Evolutionary conservation across 1,284 basidiomycete genomes (phyloP), one percentile per base, ranked within the genome.

Genomic region (Meripilus lineatus): DNA sequence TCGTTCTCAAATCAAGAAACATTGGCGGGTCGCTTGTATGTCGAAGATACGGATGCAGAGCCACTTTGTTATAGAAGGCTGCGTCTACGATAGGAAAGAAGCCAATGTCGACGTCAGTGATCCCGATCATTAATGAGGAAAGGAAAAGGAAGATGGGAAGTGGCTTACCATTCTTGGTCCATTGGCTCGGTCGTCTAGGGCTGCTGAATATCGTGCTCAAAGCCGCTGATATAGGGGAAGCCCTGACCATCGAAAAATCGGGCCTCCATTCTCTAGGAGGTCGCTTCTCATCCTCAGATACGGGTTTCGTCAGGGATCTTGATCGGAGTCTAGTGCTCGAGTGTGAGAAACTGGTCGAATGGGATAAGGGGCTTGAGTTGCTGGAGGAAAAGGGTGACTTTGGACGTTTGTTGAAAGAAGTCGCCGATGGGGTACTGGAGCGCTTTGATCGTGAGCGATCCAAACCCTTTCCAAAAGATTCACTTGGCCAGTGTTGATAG

Each of bases 21-120:
- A 68, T 54, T 11, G 59, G 48, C 3, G 64, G 57, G 5, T 53
- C 49, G 13, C 49, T 46, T 38, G 40, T 61, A 47, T 65, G 67
- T 3, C 57, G 59, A 1, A 74, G 56, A 17, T 70, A 63, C 0
- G 63, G 55, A 46, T 68, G 61, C 4, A 72, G 54, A 38, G 45
- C 45, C 28, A 52, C 53, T 43, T 58, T 57, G 8, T 48, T 38
- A 8, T 33, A n/a, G 38, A 32, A 47, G n/a, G 11, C 38, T 44
- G 44, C 15, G 34, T 24, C 25, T 49, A 42, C 28, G 39, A 23
- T 36, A 15, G 26, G 23, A 11, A n/a, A 8, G 7, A 21, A 17
- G n/a, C 17, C 13, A 15, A 22, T 15, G 7, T 21, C 15, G 39
- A 30, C 7, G 13, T 25, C 26, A 11, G 26, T 34, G 21, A 17